Evolutionary conservation across 306 rosid genomes (phyloP).

Genomic region (Cucurbita argyrosperma): DNA sequence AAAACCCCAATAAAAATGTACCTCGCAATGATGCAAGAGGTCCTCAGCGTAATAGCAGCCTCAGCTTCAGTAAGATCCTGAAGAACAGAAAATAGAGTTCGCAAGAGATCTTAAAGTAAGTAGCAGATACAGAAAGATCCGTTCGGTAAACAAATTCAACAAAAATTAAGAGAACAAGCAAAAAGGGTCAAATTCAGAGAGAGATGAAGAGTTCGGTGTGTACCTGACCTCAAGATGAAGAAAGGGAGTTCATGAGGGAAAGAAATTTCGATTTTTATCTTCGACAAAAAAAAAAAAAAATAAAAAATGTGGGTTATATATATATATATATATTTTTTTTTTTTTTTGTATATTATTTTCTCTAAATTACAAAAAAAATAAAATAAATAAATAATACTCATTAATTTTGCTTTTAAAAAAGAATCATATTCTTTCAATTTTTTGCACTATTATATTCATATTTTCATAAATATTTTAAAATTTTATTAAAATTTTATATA

Average conservation of each 20-base stretch:
- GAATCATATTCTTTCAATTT: no score
- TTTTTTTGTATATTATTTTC: no score
- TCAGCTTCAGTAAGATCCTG: not conserved
- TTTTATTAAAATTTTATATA: no score
- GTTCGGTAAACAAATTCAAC: not conserved
- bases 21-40: not conserved
- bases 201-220: not conserved
- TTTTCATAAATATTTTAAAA: no score
- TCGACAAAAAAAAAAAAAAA: not conserved
- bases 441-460: no score
- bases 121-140: not conserved
- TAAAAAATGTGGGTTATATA: no score
- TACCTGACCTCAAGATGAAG: conserved; percentile 2
- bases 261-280: not conserved
- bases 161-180: not conserved
- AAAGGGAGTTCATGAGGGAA: not conserved
- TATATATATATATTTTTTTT: no score
- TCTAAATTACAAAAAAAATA: no score
- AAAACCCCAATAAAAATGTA: not conserved
- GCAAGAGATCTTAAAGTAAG: not conserved
- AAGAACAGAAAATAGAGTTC: not conserved
- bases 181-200: not conserved
- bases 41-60: not conserved
- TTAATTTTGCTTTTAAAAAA: no score
- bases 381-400: no score